phyloP scores from a whole-genome alignment of 106 monocot species.

The Dendrobium catenatum region DNA sequence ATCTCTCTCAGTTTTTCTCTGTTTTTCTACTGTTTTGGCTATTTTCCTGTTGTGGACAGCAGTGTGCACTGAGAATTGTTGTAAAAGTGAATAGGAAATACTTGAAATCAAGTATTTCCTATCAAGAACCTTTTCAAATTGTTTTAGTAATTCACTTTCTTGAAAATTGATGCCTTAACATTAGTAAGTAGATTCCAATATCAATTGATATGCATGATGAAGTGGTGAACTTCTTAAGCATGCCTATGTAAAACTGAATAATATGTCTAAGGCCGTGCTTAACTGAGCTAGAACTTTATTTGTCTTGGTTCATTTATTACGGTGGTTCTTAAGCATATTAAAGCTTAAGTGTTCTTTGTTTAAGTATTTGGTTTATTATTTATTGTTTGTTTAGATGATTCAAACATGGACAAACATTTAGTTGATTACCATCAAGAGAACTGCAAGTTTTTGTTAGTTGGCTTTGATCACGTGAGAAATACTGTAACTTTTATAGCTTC shows the following conservation, averaged over 20 bases:
- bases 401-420: background rate
- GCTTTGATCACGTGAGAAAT: background rate
- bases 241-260: background rate
- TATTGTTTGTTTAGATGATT: background rate
- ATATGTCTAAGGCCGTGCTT: background rate
- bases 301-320: slow-evolving; percentile 1
- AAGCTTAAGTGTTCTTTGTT: background rate
- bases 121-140: background rate
- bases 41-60: too few species aligned
- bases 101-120: too few species aligned
- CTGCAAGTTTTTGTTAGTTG: background rate
- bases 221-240: background rate
- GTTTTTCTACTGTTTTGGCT: too few species aligned
- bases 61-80: too few species aligned
- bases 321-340: background rate
- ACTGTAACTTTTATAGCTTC: background rate
- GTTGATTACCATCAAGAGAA: background rate
- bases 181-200: background rate
- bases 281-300: background rate
- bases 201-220: background rate
- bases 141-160: background rate
- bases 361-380: background rate
- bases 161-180: background rate
- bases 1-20: too few species aligned
- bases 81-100: too few species aligned